Percentiles rank a stretch among this genome's conserved stretches.
Conservation (phyloP, 257 asterid genomes). For the Catharanthus roseus region DNA sequence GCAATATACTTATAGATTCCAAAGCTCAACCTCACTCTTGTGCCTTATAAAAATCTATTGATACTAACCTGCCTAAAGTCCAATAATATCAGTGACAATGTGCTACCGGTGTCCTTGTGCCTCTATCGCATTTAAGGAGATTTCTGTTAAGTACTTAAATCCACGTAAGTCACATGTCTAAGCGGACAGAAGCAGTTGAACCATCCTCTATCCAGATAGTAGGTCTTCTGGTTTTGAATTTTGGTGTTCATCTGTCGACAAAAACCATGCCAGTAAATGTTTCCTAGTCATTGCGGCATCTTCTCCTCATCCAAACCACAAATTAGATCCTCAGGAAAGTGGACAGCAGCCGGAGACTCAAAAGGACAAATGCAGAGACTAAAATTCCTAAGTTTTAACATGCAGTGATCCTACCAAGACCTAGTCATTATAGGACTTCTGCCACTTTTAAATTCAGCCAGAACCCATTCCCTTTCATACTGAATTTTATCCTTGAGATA, state of each 20-base stretch:
- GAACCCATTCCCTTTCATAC: conserved; percentile 93
- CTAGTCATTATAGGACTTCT: conserved; percentile 91
- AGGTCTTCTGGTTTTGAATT: background rate
- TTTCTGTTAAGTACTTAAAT: background rate
- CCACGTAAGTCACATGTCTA: background rate
- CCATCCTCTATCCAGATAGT: background rate
- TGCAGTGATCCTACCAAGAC: conserved; percentile 87
- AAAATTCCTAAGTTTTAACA: conserved; percentile 52
- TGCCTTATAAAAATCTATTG: background rate
- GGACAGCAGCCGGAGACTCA: conserved; percentile 92
- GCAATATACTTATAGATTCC: background rate
- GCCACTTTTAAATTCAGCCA: conserved; percentile 84
- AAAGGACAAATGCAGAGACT: conserved; percentile 31
- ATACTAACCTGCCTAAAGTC: background rate
- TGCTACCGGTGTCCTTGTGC: conserved; percentile 12
- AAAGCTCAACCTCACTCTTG: background rate
- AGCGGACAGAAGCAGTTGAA: background rate
- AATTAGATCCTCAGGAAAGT: conserved; percentile 44
- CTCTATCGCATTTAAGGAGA: background rate
- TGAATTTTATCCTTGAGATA: conserved; percentile 62
- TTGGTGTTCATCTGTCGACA: background rate
- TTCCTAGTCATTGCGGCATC: conserved; percentile 25
- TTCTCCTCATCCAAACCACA: conserved; percentile 75
- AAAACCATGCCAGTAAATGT: background rate
- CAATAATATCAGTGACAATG: background rate